Percentiles rank a stretch among this genome's conserved stretches.
phyloP scores from a whole-genome alignment of 148 eudicot species.

The Amaranthus cruentus region DNA sequence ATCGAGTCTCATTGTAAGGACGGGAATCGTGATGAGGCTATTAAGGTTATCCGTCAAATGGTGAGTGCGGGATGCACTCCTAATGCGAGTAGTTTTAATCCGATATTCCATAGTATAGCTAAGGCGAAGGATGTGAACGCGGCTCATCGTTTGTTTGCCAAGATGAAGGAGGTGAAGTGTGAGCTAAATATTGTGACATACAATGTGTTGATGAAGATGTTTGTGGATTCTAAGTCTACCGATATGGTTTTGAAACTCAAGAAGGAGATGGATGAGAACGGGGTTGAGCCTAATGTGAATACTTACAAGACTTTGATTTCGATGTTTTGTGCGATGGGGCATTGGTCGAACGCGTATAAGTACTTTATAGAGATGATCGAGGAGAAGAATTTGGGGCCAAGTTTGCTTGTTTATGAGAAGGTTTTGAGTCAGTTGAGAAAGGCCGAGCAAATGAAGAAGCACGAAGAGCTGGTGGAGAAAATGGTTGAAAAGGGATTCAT shows the following conservation, averaged over 20 bases:
- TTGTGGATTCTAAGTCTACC: constrained; percentile 65
- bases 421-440: constrained; percentile 64
- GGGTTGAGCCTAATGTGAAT: constrained; percentile 73
- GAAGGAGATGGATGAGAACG: constrained; percentile 73
- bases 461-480: constrained; percentile 87
- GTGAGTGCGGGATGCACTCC: constrained; percentile 58
- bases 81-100: constrained; percentile 58
- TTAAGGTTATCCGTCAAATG: constrained; percentile 69
- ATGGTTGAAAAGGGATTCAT: constrained; percentile 75
- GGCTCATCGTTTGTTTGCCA: constrained; percentile 60
- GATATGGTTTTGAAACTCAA: constrained; percentile 94
- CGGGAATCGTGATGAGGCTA: constrained; percentile 63
- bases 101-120: constrained; percentile 53
- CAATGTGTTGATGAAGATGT: constrained; percentile 79
- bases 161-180: constrained; percentile 78
- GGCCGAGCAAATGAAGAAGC: constrained; percentile 74
- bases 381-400: constrained; percentile 73
- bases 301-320: constrained; percentile 61
- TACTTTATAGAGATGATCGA: constrained; percentile 80
- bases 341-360: constrained; percentile 85
- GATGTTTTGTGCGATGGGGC: constrained; percentile 82
- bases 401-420: constrained; percentile 44
- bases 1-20: constrained; percentile 78
- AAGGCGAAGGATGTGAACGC: constrained; percentile 63
- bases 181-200: constrained; percentile 66